Base-by-base conservation (phyloP, 2,329 filamentous ascomycete species). In the Fusarium denticulatum region DNA sequence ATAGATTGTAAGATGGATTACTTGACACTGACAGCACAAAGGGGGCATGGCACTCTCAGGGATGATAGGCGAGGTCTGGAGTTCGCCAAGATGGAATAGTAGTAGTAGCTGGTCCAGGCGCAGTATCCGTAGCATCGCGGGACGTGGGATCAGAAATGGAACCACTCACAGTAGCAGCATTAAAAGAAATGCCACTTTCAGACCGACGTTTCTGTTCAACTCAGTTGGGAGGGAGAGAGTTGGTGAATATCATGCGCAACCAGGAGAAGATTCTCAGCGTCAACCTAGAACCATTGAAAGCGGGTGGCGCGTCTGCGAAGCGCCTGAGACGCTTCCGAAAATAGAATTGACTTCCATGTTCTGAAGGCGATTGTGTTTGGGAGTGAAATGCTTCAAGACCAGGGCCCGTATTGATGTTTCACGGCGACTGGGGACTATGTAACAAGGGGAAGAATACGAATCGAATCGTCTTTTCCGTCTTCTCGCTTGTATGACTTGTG, bases 261-360 rank as follows among this genome's bases (percentile, higher is more conserved):
- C 28, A 32, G 40, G 56, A 49, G n/a, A 26, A 62, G 45, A 34
- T 28, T 20, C 40, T 39, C 32, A 64, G 43, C 42, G 43, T 56
- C 42, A 50, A 59, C 46, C 28, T 26, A 22, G n/a, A 47, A 64
- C 26, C 39, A 53, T 45, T 28, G 50, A 52, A 67, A 55, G 74
- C 64, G 67, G 68, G 56, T 74, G 68, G 67, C 75, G 63, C 72
- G 67, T 73, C 67, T 74, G 55, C 59, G 75, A 76, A 69, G 71
- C 72, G 72, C 68, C 71, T 77, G 71, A 77, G 73, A 77, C 75
- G 60, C 55, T 56, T 73, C 75, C 67, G 52, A 75, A 77, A 76
- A 77, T 77, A 77, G 75, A 58, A 67, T 34, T 40, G 45, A 64
- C 24, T 55, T 30, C 67, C 61, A 67, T 71, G 58, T 64, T 50